Evolutionary conservation across 169 alveolate genomes (phyloP), one percentile per base, ranked within the genome.

Genomic region (Cryptosporidium xiaoi): DNA sequence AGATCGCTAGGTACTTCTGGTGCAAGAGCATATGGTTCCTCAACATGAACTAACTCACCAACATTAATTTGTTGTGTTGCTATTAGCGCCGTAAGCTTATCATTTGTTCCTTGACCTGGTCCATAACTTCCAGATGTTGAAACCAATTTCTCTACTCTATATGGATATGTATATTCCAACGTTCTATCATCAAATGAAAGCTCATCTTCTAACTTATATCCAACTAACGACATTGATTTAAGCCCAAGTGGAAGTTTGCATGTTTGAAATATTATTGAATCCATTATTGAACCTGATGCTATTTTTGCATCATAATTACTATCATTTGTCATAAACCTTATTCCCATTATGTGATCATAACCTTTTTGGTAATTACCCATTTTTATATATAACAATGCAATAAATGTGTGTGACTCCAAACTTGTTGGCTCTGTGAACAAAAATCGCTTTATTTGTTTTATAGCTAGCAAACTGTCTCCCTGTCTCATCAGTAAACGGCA

Each of bases 1-100:
- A 77, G 24, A 24, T 77, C 71, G n/a, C 65, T 44, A 34, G 87
- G 69, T 27, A 77, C 1, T 40, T 77, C 87, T 24, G 87, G 65
- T 27, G 87, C 69, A 44, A 77, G 64, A n/a, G 87, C 87, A 60
- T 77, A 77, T 8, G 87, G 87, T 44, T 77, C 77, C 31, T 77
- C 87, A 46, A 46, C 64, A 44, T 77, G 87, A 2, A 77, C 69
- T 33, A 77, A 66, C 36, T 77, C 87, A 10, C 87, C 87, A 36
- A 77, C 87, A 60, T 77, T 77, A 1, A 77, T 77, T 62, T 77
- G 87, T 27, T 50, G 29, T 40, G 15, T 77, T 34, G 87, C 40
- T 29, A 77, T 60, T 58, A 71, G 87, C 16, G 87, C 58, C 13
- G 48, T 34, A 31, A 77, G 56, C 18, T 15, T 40, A 13, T 56